These are phyloP conservation scores for Parsonsia alboflavescens DNA, from an alignment of 257 asterid species.

Conservation along the genomic window DNA sequence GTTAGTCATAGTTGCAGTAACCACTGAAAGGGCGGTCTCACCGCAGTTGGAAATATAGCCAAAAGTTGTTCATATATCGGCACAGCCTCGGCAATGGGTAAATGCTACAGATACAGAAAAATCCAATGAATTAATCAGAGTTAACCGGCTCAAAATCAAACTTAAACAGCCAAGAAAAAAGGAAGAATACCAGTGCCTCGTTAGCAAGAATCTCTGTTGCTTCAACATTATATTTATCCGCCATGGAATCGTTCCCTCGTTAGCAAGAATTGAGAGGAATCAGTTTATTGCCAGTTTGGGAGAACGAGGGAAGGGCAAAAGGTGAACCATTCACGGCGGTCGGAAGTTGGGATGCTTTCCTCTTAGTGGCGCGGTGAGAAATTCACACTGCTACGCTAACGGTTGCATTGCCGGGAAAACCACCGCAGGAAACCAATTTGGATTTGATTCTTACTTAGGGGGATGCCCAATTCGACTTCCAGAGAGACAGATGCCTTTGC, in stretches of 20 bases:
- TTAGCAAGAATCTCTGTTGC: conserved; percentile 79
- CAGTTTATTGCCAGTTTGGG: neutral
- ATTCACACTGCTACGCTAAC: neutral
- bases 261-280: neutral
- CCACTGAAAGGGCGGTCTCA: conserved; percentile 21
- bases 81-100: conserved; percentile 69
- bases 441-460: neutral
- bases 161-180: neutral
- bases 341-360: neutral
- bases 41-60: conserved; percentile 82
- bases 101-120: conserved; percentile 37
- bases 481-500: no score
- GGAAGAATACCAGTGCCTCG: conserved; percentile 63
- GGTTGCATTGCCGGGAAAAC: neutral
- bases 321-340: neutral
- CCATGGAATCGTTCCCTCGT: conserved; percentile 8
- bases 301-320: neutral
- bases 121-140: neutral
- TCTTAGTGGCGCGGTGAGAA: neutral
- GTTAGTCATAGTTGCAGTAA: no score
- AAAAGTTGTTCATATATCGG: conserved; percentile 82
- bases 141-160: neutral
- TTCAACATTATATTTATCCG: conserved; percentile 63
- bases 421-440: neutral
- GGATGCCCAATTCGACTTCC: no score